Evolutionary conservation across 805 yeast genomes (phyloP).

Genomic region (Pichia eremophila): DNA sequence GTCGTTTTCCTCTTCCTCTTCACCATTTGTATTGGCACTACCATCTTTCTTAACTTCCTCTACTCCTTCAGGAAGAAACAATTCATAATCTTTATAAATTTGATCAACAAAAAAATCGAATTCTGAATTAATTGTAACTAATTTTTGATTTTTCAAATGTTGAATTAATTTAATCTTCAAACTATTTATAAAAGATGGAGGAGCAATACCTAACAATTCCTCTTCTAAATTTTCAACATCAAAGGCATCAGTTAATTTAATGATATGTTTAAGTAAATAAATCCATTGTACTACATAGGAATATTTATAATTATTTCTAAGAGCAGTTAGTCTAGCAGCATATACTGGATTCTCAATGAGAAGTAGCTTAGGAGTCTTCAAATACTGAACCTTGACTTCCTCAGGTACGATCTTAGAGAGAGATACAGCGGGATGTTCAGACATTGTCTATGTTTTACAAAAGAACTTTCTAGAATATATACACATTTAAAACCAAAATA

Average conservation of each 20-base stretch:
- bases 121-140: slow-evolving; percentile 21
- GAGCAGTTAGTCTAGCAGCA: slow-evolving; percentile 17
- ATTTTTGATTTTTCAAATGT: slow-evolving; percentile 29
- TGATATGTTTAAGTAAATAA: slow-evolving; percentile 39
- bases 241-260: slow-evolving; percentile 44
- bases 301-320: slow-evolving; percentile 31
- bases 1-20: slow-evolving; percentile 5
- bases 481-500: no score
- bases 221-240: slow-evolving; percentile 55
- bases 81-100: slow-evolving; percentile 9
- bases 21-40: slow-evolving; percentile 1
- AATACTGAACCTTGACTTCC: slow-evolving; percentile 28
- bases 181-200: slow-evolving; percentile 31
- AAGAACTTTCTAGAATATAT: no score
- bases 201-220: slow-evolving; percentile 42
- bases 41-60: slow-evolving; percentile 2
- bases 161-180: slow-evolving; percentile 35
- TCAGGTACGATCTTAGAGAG: slow-evolving; percentile 24
- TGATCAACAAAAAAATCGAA: slow-evolving; percentile 18
- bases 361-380: slow-evolving; percentile 31
- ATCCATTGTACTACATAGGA: slow-evolving; percentile 46
- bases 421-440: slow-evolving; percentile 24
- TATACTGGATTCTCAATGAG: slow-evolving; percentile 31
- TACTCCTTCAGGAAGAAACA: slow-evolving; percentile 7
- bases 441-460: no score